phyloP scores from a whole-genome alignment of 768 basidiomycete genomes.

The Lentinula edodes region DNA sequence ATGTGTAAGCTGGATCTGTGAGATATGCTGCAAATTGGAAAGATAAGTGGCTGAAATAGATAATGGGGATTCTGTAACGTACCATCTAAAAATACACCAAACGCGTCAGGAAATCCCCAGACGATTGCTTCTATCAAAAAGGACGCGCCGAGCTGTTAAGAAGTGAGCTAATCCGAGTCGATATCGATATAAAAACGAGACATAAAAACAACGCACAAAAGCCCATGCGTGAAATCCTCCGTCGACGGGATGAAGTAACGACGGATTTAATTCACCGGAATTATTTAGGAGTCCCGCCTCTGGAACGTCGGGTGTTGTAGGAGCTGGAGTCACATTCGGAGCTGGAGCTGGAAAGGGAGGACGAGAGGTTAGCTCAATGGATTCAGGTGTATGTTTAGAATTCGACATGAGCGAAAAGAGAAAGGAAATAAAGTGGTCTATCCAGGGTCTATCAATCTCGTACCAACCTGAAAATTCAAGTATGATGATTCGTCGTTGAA shows the following conservation, averaged over 20 bases:
- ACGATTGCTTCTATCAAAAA: constrained; percentile 21
- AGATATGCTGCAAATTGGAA: constrained; percentile 15
- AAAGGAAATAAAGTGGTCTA: too few relatives aligned
- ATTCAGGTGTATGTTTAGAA: neutral
- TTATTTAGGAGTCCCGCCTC: too few relatives aligned
- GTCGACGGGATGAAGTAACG: constrained; percentile 4
- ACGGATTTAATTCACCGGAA: neutral
- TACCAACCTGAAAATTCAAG: too few relatives aligned
- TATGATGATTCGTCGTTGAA: too few relatives aligned
- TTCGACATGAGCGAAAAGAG: neutral
- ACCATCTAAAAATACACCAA: constrained; percentile 19
- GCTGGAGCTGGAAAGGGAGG: neutral
- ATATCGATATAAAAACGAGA: neutral
- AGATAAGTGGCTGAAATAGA: neutral
- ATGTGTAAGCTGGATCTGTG: constrained; percentile 13
- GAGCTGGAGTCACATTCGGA: neutral
- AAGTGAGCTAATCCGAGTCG: neutral
- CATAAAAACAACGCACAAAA: constrained; percentile 1
- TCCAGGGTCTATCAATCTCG: too few relatives aligned
- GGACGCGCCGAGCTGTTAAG: constrained; percentile 14
- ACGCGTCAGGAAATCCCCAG: constrained; percentile 22
- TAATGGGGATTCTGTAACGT: neutral
- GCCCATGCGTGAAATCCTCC: constrained; percentile 7
- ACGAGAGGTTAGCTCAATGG: neutral
- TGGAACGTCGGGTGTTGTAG: neutral